phyloP scores from a whole-genome alignment of 257 asterid species.

The Ocimum tenuiflorum region DNA sequence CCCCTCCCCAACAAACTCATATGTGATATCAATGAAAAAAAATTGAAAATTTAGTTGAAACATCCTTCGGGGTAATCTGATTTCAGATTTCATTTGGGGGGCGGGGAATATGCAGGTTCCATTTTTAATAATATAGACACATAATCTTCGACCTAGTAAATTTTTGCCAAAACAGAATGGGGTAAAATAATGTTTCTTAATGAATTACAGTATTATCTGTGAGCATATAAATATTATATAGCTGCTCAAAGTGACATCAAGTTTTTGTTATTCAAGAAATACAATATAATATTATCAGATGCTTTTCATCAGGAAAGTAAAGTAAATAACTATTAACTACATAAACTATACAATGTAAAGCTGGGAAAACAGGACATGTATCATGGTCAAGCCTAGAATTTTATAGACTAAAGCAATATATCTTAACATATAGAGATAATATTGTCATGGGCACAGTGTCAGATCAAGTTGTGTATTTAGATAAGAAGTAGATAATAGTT shows the following conservation, averaged over 20 bases:
- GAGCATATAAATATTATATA: background rate
- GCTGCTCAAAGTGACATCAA: background rate
- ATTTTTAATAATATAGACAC: background rate
- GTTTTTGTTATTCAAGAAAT: background rate
- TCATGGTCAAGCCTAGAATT: conserved; percentile 3
- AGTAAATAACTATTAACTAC: conserved; percentile 2
- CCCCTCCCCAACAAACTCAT: background rate
- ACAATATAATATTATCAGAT: conserved; percentile 9
- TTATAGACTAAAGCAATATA: conserved; percentile 9
- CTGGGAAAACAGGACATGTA: conserved; percentile 5
- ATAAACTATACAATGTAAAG: conserved; percentile 9
- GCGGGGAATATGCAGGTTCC: background rate
- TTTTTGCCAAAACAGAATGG: background rate
- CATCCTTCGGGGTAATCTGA: background rate
- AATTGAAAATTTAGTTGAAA: background rate
- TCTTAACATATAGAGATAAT: background rate
- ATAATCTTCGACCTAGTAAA: background rate
- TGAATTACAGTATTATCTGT: conserved; percentile 12
- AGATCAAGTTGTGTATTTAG: conserved; percentile 8
- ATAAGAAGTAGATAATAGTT: conserved; percentile 14
- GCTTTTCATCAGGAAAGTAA: conserved; percentile 1
- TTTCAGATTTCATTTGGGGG: background rate
- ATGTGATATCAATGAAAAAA: background rate
- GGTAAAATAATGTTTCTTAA: background rate
- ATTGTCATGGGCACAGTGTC: background rate